Evolutionary conservation across 306 rosid species (phyloP), one percentile per base, ranked within the genome.

Genomic region (Gynostemma pentaphyllum): DNA sequence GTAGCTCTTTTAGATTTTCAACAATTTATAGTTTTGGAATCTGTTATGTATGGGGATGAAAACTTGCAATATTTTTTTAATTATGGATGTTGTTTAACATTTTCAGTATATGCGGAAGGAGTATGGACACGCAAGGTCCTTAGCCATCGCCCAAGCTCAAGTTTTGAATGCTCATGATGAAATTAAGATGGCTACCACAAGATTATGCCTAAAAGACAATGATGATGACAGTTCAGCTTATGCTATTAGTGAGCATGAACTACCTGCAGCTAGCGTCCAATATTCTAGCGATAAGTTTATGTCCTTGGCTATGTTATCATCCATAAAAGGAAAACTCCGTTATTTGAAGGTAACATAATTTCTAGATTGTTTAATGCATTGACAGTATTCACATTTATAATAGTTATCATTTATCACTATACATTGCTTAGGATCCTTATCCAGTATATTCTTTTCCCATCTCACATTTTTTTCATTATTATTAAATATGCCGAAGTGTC

Each of bases 61-160:
- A 62, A 7, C 45, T 46, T 46, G 16, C 28, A 5, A 14, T 50
- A 2, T 29, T 46, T 29, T 46, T 27, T 44, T 27, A 49, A 66
- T 37, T 1, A 8, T 62, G 56, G 57, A 49, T 63, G 48, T 40
- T 56, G 59, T 69, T 68, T 52, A 56, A 61, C 57, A 69, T 48
- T 54, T 28, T 54, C 55, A 90, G 98, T 85, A 87, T 64, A 83
- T 91, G 98, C 82, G 98, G 57, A 91, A 88, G 83, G 96, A 92
- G 87, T 92, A 80, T 78, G 84, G 49, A 57, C 87, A 86, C 76
- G 95, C 98, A 65, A 84, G 98, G 77, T 81, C 92, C 71, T 79
- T 92, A 76, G 94, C 96, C 59, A 74, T 72, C 76, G 95, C 96
- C 60, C 98, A 92, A 82, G 90, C 90, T 72, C 95, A 88, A 74